A percentile compares a stretch with the other conserved stretches of the same genome.
Conservation (phyloP, 202 grass and related monocot species). For the Hordeum pubiflorum region DNA sequence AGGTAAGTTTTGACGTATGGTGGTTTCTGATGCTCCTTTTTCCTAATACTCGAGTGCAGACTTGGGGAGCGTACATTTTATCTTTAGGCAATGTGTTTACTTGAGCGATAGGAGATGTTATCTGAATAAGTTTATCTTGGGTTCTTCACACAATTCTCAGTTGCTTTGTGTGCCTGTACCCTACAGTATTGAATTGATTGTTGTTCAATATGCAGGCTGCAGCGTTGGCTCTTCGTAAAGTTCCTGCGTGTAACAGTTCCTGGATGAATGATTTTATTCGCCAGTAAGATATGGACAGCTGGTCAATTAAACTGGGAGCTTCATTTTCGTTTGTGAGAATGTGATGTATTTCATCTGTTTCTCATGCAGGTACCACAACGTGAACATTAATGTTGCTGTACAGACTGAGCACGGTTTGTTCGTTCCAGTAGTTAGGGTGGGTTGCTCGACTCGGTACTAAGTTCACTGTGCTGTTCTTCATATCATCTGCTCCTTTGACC, state of each 20-base stretch:
- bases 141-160: not conserved
- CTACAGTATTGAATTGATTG: not conserved
- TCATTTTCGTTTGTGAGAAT: not conserved
- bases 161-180: not conserved
- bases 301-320: not conserved
- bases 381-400: slow-evolving; percentile 48
- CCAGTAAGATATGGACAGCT: slow-evolving; percentile 39
- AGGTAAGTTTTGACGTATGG: slow-evolving; percentile 28
- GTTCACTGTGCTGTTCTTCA: not conserved
- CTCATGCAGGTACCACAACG: slow-evolving; percentile 33
- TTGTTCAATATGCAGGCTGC: slow-evolving; percentile 38
- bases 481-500: not conserved
- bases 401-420: slow-evolving; percentile 49
- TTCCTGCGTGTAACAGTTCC: slow-evolving; percentile 69
- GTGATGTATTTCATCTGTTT: not conserved
- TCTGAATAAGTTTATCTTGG: not conserved
- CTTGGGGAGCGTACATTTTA: not conserved
- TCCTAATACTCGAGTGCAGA: not conserved
- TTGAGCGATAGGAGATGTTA: not conserved
- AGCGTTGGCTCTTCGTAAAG: slow-evolving; percentile 63
- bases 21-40: not conserved
- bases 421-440: slow-evolving; percentile 44
- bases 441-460: not conserved
- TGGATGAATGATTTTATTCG: slow-evolving; percentile 82
- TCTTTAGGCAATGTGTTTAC: not conserved